Conservation (phyloP, 805 yeast genomes). For the Yarrowia bubula region DNA sequence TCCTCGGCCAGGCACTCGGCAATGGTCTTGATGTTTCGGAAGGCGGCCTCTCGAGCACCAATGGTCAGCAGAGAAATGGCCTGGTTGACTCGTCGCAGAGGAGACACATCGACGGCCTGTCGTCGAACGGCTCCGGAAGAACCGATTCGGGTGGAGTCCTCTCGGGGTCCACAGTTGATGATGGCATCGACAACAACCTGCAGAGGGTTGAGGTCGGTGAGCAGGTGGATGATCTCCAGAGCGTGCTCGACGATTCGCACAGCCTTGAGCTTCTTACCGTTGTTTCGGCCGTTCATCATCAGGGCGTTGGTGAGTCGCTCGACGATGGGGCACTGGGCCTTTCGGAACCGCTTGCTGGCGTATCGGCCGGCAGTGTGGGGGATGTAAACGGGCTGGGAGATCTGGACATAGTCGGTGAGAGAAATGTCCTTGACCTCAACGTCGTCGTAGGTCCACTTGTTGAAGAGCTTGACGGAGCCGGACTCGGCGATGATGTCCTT, state of each 20-base stretch:
- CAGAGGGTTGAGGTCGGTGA: constrained; percentile 98
- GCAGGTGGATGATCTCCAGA: constrained; percentile 92
- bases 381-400: constrained; percentile 95
- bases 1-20: constrained; percentile 99
- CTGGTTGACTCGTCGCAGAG: constrained; percentile 99
- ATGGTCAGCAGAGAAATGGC: constrained; percentile 96
- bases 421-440: constrained; percentile 98
- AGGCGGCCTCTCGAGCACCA: constrained; percentile 99
- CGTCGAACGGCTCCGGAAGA: constrained; percentile 99
- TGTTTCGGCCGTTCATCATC: constrained; percentile 99
- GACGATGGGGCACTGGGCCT: constrained; percentile 98
- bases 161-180: constrained; percentile 99
- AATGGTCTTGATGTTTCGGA: constrained; percentile 99
- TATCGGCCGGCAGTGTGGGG: constrained; percentile 99
- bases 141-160: constrained; percentile 99
- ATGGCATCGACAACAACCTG: constrained; percentile 99
- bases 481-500: constrained; percentile 95
- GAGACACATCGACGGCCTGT: constrained; percentile 99
- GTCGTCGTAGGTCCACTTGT: constrained; percentile 99
- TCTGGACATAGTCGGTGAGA: constrained; percentile 96
- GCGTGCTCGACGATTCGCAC: constrained; percentile 99
- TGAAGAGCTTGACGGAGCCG: constrained; percentile 94
- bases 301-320: constrained; percentile 99
- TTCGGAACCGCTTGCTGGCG: constrained; percentile 99
- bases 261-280: constrained; percentile 99